A percentile compares a stretch with the other conserved stretches of the same genome.
Conservation (phyloP, 352 stramenopile species). For the Pythium myriotylum region DNA sequence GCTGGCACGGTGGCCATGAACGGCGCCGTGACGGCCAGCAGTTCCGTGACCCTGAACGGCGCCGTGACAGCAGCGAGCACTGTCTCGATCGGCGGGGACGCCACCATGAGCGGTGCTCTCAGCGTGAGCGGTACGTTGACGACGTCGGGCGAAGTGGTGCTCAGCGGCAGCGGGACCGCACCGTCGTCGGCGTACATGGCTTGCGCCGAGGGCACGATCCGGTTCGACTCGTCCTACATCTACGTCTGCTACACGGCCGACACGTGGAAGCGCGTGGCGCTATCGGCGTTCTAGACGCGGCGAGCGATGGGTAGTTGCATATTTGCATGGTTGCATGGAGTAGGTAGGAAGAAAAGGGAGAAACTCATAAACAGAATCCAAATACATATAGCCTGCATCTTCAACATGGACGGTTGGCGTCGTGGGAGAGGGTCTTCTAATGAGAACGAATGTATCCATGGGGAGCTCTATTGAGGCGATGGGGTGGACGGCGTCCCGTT, state of each 20-base stretch:
- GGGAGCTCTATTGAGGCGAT: slow-evolving; percentile 5
- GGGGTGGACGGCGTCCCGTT: neutral
- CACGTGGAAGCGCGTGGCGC: slow-evolving; percentile 29
- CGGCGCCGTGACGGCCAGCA: neutral
- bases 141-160: slow-evolving; percentile 19
- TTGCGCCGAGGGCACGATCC: slow-evolving; percentile 24
- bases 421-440: slow-evolving; percentile 9
- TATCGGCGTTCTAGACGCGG: slow-evolving; percentile 8
- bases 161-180: slow-evolving; percentile 21
- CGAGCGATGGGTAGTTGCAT: slow-evolving; percentile 19
- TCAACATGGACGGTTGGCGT: slow-evolving; percentile 12
- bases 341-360: slow-evolving; percentile 11
- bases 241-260: slow-evolving; percentile 30
- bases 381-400: slow-evolving; percentile 10
- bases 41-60: slow-evolving; percentile 5
- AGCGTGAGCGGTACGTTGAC: slow-evolving; percentile 7
- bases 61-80: slow-evolving; percentile 3
- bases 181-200: neutral
- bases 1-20: slow-evolving; percentile 1
- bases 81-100: neutral
- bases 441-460: neutral
- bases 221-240: slow-evolving; percentile 28
- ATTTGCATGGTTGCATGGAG: neutral
- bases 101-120: neutral
- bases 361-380: slow-evolving; percentile 17